phyloP scores from a whole-genome alignment of 345 rosid species.

The Anacardium occidentale region DNA sequence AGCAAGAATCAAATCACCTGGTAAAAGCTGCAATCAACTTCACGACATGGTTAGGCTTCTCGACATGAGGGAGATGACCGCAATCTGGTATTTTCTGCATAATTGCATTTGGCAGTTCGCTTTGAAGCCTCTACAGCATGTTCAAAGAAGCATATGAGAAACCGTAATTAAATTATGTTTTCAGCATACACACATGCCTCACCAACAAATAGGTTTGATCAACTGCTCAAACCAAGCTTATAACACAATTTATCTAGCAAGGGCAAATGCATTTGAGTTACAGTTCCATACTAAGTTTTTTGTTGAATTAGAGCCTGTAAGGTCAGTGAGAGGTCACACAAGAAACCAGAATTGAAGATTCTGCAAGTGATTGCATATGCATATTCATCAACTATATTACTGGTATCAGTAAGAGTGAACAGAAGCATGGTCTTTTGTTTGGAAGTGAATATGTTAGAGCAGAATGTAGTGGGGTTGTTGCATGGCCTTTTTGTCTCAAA shows the following conservation, averaged over 20 bases:
- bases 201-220: neutral
- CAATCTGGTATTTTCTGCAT: slow-evolving; percentile 50
- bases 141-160: slow-evolving; percentile 1
- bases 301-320: neutral
- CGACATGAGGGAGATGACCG: slow-evolving; percentile 82
- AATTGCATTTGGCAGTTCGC: slow-evolving; percentile 53
- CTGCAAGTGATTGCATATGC: too few species aligned
- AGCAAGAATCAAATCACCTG: slow-evolving; percentile 16
- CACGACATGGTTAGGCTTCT: slow-evolving; percentile 54
- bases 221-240: slow-evolving; percentile 1
- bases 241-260: neutral
- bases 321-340: neutral
- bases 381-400: too few species aligned
- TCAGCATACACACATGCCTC: neutral
- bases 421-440: neutral
- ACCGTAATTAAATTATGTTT: neutral
- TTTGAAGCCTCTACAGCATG: slow-evolving; percentile 54
- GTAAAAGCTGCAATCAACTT: slow-evolving; percentile 51
- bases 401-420: neutral
- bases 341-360: neutral
- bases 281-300: neutral
- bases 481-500: too few species aligned
- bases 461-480: neutral
- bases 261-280: neutral
- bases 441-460: neutral